Base-by-base conservation (phyloP, 306 rosid species). In the Prunus mongolica region DNA sequence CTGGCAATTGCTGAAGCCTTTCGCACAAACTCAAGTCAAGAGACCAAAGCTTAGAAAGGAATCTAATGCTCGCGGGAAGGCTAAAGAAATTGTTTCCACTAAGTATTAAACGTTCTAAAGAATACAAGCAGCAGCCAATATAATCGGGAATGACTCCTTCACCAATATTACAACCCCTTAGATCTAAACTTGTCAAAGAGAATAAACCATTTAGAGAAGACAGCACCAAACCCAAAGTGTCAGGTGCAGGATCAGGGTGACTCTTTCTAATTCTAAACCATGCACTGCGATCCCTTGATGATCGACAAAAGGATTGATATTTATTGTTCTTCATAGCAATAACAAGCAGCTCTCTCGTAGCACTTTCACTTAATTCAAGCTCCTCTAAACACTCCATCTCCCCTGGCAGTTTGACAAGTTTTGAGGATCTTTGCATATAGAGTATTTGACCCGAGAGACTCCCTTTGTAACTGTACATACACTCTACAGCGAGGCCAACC, bases 271-370 rank as follows among this genome's bases (percentile, higher is more conserved):
- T 58, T 58, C 64, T 25, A 58, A 22, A 11, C 64, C 30, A 11
- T 6, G 41, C 41, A 34, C 41, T 34, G 14, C 1, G 6, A 3
- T 56, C 61, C 27, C 27, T 56, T 20, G 11, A 4, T 24, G 14
- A 24, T 45, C 20, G 25, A 9, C 0, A 0, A 0, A 11, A 1
- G 0, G 0, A 0, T 4, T 10, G 62, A 0, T 0, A 0, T 13
- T 13, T 7, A 8, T 49, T 1, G 10, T 14, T 32, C 30, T n/a
- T 75, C 71, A 30, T 2, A 18, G 0, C 18, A 6, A 2, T 24
- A 24, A 24, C 2, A 12, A 64, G 24, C 8, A 0, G 27, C 28
- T 52, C 64, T 52, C 27, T 30, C 52, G 32, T 32, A 6, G 45
- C 20, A 3, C 38, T 55, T 27, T 9, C 9, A 2, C 20, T 8